Percentiles rank a stretch among this genome's conserved stretches.
phyloP scores from a whole-genome alignment of 805 yeast species.

The Schizosaccharomyces octosporus region DNA sequence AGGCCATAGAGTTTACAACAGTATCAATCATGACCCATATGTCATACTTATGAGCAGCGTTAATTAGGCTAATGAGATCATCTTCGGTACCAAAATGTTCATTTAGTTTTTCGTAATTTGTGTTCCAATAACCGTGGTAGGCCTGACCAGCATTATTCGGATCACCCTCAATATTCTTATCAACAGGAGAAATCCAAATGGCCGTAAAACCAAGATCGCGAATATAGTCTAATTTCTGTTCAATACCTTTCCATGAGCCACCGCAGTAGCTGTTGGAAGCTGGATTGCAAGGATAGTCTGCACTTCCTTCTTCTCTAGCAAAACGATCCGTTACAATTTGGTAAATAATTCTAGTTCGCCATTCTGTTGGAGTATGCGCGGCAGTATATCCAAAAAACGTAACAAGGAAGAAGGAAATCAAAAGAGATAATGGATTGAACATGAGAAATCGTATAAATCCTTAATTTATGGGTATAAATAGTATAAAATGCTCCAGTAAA shows the following conservation, averaged over 20 bases:
- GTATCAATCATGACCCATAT: constrained; percentile 4
- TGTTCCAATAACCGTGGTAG: constrained; percentile 3
- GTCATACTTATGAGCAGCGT: constrained; percentile 2
- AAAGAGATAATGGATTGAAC: background rate
- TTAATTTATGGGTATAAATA: no score
- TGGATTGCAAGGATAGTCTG: background rate
- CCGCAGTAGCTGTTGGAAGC: constrained; percentile 2
- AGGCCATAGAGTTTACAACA: constrained; percentile 3
- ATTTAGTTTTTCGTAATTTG: background rate
- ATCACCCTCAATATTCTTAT: constrained; percentile 2
- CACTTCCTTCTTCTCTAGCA: constrained; percentile 1
- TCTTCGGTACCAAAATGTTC: constrained; percentile 1
- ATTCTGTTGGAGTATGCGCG: background rate
- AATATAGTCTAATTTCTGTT: constrained; percentile 2
- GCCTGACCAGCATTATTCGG: constrained; percentile 1
- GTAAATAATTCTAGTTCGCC: constrained; percentile 2
- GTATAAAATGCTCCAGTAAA: no score
- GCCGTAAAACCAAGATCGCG: constrained; percentile 5
- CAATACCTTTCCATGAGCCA: constrained; percentile 4
- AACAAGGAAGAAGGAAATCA: background rate
- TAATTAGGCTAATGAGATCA: constrained; percentile 1
- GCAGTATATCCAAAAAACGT: background rate
- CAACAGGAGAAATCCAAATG: constrained; percentile 5
- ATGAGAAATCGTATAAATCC: no score
- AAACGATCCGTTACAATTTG: constrained; percentile 5